phyloP scores from a whole-genome alignment of 1,284 basidiomycete genomes.

The Butyriboletus pseudospeciosus region DNA sequence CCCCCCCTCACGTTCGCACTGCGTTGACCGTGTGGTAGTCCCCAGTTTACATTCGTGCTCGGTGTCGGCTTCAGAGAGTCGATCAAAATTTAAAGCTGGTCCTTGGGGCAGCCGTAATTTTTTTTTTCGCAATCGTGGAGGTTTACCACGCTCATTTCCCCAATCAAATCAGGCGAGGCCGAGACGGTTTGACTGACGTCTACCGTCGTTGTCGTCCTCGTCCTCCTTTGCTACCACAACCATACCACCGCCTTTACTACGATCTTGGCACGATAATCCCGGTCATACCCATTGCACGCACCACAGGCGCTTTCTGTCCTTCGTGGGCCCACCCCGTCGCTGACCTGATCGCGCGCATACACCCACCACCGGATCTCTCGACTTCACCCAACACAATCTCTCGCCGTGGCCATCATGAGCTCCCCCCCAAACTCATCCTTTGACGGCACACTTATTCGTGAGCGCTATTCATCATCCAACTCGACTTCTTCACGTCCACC shows the following conservation, averaged over 20 bases:
- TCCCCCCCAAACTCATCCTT: slow-evolving; percentile 11
- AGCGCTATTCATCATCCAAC: slow-evolving; percentile 27
- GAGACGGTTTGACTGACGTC: not conserved
- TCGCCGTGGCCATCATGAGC: slow-evolving; percentile 12
- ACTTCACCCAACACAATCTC: not conserved
- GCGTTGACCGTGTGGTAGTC: too few species aligned
- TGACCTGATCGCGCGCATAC: not conserved
- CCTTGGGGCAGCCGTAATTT: not conserved
- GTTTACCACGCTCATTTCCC: not conserved
- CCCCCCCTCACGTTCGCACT: too few species aligned
- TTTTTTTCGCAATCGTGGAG: not conserved
- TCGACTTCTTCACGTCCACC: slow-evolving; percentile 22
- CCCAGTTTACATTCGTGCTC: too few species aligned
- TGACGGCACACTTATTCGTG: slow-evolving; percentile 16
- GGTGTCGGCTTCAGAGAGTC: too few species aligned
- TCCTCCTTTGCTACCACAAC: not conserved
- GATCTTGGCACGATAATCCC: slow-evolving; percentile 4
- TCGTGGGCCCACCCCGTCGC: not conserved
- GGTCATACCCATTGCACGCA: not conserved
- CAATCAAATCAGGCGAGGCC: not conserved
- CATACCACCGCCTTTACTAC: not conserved
- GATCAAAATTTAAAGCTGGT: too few species aligned
- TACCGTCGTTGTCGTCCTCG: not conserved
- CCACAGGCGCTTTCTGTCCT: not conserved
- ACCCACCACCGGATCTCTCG: not conserved